Evolutionary conservation across 768 basidiomycete genomes (phyloP).

Genomic region (Pisolithus albus): DNA sequence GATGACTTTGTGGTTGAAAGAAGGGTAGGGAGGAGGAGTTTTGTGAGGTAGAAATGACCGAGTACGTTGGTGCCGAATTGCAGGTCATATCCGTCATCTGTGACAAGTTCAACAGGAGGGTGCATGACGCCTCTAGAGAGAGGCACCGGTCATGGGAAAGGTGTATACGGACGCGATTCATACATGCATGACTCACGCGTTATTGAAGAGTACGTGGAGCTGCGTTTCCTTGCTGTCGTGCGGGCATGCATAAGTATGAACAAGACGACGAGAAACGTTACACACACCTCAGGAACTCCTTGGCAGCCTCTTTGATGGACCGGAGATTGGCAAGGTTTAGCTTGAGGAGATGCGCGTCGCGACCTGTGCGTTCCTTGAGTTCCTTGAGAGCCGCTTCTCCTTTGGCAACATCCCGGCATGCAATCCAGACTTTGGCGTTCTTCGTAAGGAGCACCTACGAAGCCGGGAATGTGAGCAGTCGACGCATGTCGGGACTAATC

Average conservation of each 20-base stretch:
- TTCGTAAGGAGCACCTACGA: constrained; percentile 33
- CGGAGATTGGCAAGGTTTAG: constrained; percentile 29
- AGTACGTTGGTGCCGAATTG: constrained; percentile 30
- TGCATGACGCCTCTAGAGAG: constrained; percentile 19
- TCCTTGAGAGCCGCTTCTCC: constrained; percentile 33
- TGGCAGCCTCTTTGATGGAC: constrained; percentile 22
- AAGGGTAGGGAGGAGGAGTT: constrained; percentile 20
- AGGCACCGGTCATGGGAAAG: background rate
- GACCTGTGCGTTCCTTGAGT: constrained; percentile 32
- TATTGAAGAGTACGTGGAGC: constrained; percentile 28
- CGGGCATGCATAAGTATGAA: background rate
- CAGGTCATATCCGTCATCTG: constrained; percentile 27
- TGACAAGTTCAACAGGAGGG: constrained; percentile 15
- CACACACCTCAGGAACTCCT: constrained; percentile 24
- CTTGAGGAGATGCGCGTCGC: constrained; percentile 21
- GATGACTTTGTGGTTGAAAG: constrained; percentile 18
- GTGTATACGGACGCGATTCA: no score
- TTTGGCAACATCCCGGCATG: constrained; percentile 34
- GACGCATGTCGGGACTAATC: no score
- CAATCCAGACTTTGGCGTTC: constrained; percentile 49
- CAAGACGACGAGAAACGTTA: background rate
- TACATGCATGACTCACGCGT: constrained; percentile 17
- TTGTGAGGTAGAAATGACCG: constrained; percentile 28
- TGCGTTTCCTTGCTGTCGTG: constrained; percentile 17
- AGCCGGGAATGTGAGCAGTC: no score